These are phyloP conservation scores for Beta lomatogona DNA, from an alignment of 179 eudicot genomes.

Conservation along the genomic window DNA sequence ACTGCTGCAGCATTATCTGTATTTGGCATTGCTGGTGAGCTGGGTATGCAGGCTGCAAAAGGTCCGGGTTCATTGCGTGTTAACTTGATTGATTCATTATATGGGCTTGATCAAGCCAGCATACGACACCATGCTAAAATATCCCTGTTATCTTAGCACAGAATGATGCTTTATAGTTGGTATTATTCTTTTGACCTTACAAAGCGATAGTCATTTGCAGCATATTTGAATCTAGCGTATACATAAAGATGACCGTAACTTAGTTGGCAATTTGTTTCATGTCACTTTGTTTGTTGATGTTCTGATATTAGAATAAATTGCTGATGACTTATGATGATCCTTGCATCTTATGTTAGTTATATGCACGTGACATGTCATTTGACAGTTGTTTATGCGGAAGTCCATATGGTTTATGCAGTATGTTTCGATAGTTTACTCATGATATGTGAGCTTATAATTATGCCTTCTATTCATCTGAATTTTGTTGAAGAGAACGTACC, in stretches of 20 bases:
- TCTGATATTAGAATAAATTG: slow-evolving; percentile 1
- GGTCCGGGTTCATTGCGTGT: slow-evolving; percentile 86
- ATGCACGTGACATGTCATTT: neutral
- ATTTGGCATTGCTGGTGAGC: slow-evolving; percentile 79
- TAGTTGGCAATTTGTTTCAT: neutral
- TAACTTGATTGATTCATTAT: slow-evolving; percentile 73
- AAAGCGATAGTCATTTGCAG: neutral
- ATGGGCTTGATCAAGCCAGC: slow-evolving; percentile 64
- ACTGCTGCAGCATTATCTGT: slow-evolving; percentile 76
- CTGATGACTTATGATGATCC: neutral
- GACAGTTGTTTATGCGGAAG: neutral
- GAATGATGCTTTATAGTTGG: slow-evolving; percentile 15
- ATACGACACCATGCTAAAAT: slow-evolving; percentile 46
- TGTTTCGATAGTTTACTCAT: neutral
- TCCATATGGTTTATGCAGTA: slow-evolving; percentile 1
- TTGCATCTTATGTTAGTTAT: too few species aligned
- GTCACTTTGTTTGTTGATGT: neutral
- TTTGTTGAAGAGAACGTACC: too few species aligned
- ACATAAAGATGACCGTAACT: neutral
- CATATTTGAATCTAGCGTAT: neutral
- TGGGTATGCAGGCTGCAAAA: slow-evolving; percentile 64
- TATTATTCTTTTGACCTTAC: neutral
- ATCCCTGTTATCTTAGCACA: slow-evolving; percentile 10
- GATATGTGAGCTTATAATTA: neutral
- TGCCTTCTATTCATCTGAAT: too few species aligned